Evolutionary conservation across 192 early-diverging fungal genomes (phyloP).

Genomic region (Umbelopsis sp.): DNA sequence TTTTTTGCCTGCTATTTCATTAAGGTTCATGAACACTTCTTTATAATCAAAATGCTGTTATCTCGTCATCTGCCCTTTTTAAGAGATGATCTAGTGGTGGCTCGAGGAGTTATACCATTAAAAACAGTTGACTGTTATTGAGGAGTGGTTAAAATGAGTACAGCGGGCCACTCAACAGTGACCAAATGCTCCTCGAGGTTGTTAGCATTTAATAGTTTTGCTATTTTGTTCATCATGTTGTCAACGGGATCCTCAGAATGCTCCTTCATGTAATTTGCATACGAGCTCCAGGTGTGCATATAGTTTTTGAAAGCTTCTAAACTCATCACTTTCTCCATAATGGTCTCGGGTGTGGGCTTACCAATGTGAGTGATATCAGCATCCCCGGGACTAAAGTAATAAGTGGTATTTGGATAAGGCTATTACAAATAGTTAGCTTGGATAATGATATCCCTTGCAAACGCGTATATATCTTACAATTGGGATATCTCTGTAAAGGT

Average conservation of each 20-base stretch:
- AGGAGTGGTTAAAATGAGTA: constrained; percentile 43
- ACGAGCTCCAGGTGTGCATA: constrained; percentile 59
- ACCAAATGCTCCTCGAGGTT: constrained; percentile 39
- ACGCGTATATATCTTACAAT: background rate
- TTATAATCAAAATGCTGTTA: too few relatives aligned
- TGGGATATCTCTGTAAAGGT: constrained; percentile 45
- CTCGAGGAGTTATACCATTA: too few relatives aligned
- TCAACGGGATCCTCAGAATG: constrained; percentile 52
- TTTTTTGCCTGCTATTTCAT: too few relatives aligned
- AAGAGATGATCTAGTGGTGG: too few relatives aligned
- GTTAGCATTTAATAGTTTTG: constrained; percentile 23
- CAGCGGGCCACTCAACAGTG: constrained; percentile 51
- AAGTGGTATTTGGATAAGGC: constrained; percentile 47
- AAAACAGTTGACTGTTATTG: background rate
- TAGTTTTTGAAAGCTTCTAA: constrained; percentile 47
- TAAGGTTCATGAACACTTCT: too few relatives aligned
- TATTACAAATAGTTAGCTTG: background rate
- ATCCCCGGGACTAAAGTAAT: constrained; percentile 35
- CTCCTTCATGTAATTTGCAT: constrained; percentile 54
- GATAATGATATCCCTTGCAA: too few relatives aligned
- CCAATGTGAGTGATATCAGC: constrained; percentile 8
- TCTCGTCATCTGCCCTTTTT: too few relatives aligned
- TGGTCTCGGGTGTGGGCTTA: background rate
- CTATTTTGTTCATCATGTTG: constrained; percentile 37
- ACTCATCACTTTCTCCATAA: constrained; percentile 47